Base-by-base conservation (phyloP, 495 filamentous ascomycete species). In the Daldinia concentrica region DNA sequence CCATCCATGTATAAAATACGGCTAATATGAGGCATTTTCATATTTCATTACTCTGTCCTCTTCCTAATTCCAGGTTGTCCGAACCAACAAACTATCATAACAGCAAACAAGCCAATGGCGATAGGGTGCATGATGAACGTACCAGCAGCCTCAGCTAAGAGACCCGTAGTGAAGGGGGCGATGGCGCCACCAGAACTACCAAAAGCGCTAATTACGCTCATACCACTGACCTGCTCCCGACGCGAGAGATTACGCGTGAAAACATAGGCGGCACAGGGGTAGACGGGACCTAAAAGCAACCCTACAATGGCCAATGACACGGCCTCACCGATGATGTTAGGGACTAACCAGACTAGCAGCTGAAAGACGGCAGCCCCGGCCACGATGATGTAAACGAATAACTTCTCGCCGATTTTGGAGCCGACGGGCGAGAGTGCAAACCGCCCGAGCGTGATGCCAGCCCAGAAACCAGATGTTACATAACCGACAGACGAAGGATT, bases 391-490 rank as follows among this genome's bases (percentile, higher is more conserved):
- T 88, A 84, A 15, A 94, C 90, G 74, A 90, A 88, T 1, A 72
- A 57, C 71, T 88, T 90, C 79, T 95, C 92, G 27, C 91, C 92
- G 19, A 94, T 67, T 7, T 80, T 82, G 62, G 87, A 84, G 0
- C 91, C 90, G 0, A 88, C 80, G 19, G 88, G 86, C 11, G 87
- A 86, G 39, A 95, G 83, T 2, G 88, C 64, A 76, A 94, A 90
- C 1, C 93, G 85, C 0, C 92, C 92, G 0, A 91, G 73, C 3
- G 90, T 93, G 64, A 96, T 91, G 50, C 92, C 92, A 8, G 78
- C 91, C 93, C 93, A 94, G 79, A 94, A 96, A 4, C 92, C 93
- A 0, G 91, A 83, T 22, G 91, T 93, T 3, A 95, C 92, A 75
- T 93, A 94, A 15, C 93, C 92, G 8, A 94, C 90, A 3, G 82